Evolutionary conservation across 2,329 filamentous ascomycete genomes (phyloP).

Genomic region (Venturia effusa): DNA sequence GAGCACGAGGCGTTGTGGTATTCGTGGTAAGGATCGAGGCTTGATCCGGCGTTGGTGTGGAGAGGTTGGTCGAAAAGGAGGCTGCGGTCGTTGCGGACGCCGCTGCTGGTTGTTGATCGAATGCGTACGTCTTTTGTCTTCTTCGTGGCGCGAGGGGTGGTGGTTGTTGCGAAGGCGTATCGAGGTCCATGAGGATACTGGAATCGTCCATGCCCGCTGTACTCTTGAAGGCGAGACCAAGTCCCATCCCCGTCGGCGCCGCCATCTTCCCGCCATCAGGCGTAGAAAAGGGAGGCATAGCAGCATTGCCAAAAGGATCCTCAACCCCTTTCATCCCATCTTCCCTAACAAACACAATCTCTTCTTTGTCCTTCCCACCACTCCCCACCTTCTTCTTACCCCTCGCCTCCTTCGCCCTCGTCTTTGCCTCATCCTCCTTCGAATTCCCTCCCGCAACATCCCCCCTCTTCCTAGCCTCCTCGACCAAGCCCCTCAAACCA

Average conservation of each 20-base stretch:
- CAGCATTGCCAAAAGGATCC: neutral
- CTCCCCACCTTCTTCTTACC: conserved; percentile 1
- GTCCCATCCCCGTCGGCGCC: neutral
- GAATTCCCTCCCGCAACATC: neutral
- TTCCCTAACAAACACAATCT: conserved; percentile 16
- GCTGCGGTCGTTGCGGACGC: neutral
- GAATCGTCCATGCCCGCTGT: neutral
- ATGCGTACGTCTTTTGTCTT: neutral
- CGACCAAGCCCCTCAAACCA: conserved; percentile 33
- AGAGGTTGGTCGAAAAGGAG: conserved; percentile 1
- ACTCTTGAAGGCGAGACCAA: neutral
- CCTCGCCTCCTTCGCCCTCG: conserved; percentile 6
- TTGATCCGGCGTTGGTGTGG: conserved; percentile 1
- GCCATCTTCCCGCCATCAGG: conserved; percentile 2
- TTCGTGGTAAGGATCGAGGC: neutral
- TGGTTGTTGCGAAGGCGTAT: conserved; percentile 7
- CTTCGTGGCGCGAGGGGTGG: neutral
- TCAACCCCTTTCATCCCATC: conserved; percentile 14
- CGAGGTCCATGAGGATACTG: conserved; percentile 4
- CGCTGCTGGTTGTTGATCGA: neutral
- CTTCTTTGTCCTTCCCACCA: conserved; percentile 19
- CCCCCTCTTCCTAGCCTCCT: conserved; percentile 36
- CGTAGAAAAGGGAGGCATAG: neutral
- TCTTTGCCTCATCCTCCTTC: conserved; percentile 13
- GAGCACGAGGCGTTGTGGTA: neutral